Evolutionary conservation across 2,329 filamentous ascomycete genomes (phyloP).

Genomic region (Chaetomium globosum): DNA sequence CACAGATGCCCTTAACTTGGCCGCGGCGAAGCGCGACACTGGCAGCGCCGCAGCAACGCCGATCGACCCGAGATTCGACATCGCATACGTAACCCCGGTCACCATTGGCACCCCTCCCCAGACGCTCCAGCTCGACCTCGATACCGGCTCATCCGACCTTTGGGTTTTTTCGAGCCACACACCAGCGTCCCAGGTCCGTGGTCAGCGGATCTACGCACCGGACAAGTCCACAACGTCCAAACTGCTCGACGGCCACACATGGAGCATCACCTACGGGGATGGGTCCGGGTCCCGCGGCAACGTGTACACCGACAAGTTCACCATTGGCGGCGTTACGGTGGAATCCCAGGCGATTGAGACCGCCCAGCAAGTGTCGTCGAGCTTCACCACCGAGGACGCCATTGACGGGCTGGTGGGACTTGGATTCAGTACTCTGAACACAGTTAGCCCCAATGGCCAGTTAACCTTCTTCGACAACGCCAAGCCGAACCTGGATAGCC

Average conservation of each 20-base stretch:
- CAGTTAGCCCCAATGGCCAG: constrained; percentile 47
- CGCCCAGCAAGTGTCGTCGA: constrained; percentile 47
- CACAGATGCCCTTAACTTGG: constrained; percentile 25
- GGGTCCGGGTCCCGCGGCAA: constrained; percentile 48
- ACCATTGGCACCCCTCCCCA: constrained; percentile 43
- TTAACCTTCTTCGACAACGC: constrained; percentile 49
- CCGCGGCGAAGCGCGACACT: constrained; percentile 28
- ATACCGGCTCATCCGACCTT: constrained; percentile 41
- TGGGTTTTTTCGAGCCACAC: constrained; percentile 51
- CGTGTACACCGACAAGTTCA: constrained; percentile 51
- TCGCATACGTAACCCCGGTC: constrained; percentile 45
- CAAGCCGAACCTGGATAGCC: constrained; percentile 38
- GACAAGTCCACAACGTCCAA: constrained; percentile 45
- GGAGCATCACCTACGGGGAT: constrained; percentile 51
- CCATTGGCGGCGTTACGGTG: constrained; percentile 49
- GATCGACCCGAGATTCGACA: constrained; percentile 38
- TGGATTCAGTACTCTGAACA: constrained; percentile 51
- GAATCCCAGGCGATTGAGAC: constrained; percentile 49
- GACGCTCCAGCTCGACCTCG: constrained; percentile 37
- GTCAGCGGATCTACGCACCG: constrained; percentile 48
- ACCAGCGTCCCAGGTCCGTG: constrained; percentile 42
- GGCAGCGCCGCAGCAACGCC: constrained; percentile 41
- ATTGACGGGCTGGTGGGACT: constrained; percentile 52
- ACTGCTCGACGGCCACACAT: constrained; percentile 44
- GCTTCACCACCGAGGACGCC: constrained; percentile 46